Evolutionary conservation across 306 rosid species (phyloP).

Genomic region (Citrullus colocynthis): DNA sequence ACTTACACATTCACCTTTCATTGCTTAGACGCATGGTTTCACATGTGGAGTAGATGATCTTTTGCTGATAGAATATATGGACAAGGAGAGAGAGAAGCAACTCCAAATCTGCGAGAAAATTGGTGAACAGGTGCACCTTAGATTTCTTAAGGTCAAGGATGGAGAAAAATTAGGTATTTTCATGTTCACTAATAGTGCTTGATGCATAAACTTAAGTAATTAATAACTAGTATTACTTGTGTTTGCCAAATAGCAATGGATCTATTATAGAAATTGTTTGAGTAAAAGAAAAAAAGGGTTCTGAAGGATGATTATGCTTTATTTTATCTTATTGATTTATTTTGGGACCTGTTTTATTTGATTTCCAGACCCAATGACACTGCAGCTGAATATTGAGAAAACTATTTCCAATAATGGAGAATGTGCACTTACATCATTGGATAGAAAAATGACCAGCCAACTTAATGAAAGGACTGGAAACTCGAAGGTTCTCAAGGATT

Average conservation of each 20-base stretch:
- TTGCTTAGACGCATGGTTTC: slow-evolving; percentile 72
- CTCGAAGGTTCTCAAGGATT: slow-evolving; percentile 55
- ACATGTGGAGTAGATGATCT: slow-evolving; percentile 96
- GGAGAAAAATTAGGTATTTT: slow-evolving; percentile 46
- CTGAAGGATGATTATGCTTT: too few relatives aligned
- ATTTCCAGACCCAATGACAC: slow-evolving; percentile 46
- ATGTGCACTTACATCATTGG: slow-evolving; percentile 72
- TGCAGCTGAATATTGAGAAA: slow-evolving; percentile 68
- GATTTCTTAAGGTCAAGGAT: slow-evolving; percentile 45
- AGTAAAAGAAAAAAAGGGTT: too few relatives aligned
- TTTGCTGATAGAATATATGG: slow-evolving; percentile 44
- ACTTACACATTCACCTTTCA: neutral
- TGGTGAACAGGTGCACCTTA: slow-evolving; percentile 66
- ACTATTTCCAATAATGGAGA: slow-evolving; percentile 66
- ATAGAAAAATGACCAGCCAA: slow-evolving; percentile 68
- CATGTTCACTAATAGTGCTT: neutral
- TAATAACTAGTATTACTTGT: too few relatives aligned
- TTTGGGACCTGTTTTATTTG: neutral
- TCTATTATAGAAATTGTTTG: too few relatives aligned
- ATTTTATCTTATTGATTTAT: too few relatives aligned
- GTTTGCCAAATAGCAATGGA: too few relatives aligned
- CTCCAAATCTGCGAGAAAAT: slow-evolving; percentile 64
- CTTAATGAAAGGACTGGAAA: slow-evolving; percentile 66
- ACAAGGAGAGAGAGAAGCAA: slow-evolving; percentile 50
- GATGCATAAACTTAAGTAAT: neutral